Evolutionary conservation across 2,329 filamentous ascomycete genomes (phyloP).

Genomic region (Boeremia lycopersici): DNA sequence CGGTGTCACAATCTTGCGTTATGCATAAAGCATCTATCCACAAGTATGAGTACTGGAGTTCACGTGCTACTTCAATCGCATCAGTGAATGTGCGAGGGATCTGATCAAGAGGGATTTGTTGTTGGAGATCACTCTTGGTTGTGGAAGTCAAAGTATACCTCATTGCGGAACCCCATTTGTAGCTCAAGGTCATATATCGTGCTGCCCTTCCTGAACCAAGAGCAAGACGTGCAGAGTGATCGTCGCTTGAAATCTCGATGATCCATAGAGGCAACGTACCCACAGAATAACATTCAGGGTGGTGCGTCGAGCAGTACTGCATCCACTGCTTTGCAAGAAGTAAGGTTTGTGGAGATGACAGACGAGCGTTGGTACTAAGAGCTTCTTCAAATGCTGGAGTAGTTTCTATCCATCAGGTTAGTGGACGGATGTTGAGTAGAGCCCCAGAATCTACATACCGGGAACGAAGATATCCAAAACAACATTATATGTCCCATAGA

Average conservation of each 20-base stretch:
- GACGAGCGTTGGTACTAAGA: neutral
- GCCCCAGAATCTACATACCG: no score
- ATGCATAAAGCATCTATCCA: neutral
- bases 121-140: neutral
- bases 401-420: neutral
- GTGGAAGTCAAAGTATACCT: neutral
- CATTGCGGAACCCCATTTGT: neutral
- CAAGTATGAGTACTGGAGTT: neutral
- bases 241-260: neutral
- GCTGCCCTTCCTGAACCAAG: neutral
- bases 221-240: neutral
- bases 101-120: neutral
- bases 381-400: neutral
- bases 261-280: neutral
- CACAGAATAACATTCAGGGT: neutral
- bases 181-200: neutral
- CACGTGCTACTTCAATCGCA: neutral
- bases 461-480: no score
- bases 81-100: neutral
- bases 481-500: no score
- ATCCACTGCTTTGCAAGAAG: neutral
- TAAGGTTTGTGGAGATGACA: neutral
- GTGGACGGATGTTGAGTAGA: no score
- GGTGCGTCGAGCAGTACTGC: neutral
- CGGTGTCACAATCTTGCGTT: neutral